Conservation (phyloP, 768 basidiomycete species). For the Clavulina sp. region DNA sequence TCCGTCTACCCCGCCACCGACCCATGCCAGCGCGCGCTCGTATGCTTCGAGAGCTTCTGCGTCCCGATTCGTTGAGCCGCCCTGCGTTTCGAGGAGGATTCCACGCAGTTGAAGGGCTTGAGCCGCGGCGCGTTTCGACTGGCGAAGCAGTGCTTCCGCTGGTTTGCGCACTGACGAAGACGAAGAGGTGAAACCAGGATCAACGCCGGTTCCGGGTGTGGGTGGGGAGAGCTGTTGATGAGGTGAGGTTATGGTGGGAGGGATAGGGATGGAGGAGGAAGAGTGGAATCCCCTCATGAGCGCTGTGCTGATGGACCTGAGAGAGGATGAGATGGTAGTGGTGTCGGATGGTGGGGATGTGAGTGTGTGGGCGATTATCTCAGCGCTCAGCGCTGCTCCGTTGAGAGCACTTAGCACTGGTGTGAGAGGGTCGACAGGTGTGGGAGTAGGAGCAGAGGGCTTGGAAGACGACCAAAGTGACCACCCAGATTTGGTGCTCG, state of each 20-base stretch:
- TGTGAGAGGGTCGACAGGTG: no score
- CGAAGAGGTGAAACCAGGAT: not conserved
- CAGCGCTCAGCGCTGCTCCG: no score
- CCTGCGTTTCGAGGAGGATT: constrained; percentile 32
- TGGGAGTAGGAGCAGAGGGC: no score
- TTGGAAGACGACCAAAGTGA: no score
- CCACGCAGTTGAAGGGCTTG: constrained; percentile 65
- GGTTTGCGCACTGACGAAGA: constrained; percentile 26
- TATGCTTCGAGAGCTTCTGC: constrained; percentile 40
- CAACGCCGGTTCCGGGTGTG: not conserved
- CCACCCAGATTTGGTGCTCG: no score
- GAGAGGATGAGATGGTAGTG: not conserved
- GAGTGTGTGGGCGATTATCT: no score
- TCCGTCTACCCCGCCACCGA: constrained; percentile 20
- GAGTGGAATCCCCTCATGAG: not conserved
- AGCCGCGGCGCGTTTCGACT: constrained; percentile 51
- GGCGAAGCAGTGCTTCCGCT: constrained; percentile 42
- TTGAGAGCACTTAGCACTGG: no score
- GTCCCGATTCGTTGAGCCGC: constrained; percentile 15
- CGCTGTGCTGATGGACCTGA: constrained; percentile 8
- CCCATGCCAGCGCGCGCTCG: constrained; percentile 52
- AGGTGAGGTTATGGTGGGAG: constrained; percentile 27
- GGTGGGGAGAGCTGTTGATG: not conserved
- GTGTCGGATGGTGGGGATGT: constrained; percentile 23
- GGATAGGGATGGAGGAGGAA: constrained; percentile 37